A percentile compares a stretch with the other conserved stretches of the same genome.
phyloP scores from a whole-genome alignment of 352 stramenopile genomes.

The Phytophthora megakarya region DNA sequence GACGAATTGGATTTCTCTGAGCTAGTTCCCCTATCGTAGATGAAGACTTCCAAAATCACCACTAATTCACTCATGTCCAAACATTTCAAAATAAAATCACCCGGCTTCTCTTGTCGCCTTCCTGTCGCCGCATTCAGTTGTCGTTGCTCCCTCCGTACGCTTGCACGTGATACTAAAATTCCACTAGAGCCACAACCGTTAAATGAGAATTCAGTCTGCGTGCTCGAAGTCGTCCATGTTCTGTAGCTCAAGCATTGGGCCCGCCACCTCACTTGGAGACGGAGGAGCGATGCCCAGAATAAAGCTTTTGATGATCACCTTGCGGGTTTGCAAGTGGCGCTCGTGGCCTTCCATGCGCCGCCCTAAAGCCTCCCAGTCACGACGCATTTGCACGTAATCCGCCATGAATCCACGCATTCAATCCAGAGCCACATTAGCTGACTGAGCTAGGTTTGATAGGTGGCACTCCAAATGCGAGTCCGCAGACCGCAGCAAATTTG shows the following conservation, averaged over 20 bases:
- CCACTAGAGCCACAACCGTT: too few relatives aligned
- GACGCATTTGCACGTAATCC: neutral
- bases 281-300: neutral
- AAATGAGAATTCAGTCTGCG: too few relatives aligned
- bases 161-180: too few relatives aligned
- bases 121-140: too few relatives aligned
- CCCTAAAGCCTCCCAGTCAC: neutral
- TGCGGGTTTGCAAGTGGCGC: neutral
- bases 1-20: neutral
- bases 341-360: slow-evolving; percentile 8
- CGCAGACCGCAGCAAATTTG: slow-evolving; percentile 10
- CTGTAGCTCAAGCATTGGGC: too few relatives aligned
- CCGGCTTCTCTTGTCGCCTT: too few relatives aligned
- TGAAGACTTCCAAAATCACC: too few relatives aligned
- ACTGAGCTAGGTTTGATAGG: neutral
- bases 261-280: neutral
- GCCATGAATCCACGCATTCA: slow-evolving; percentile 10
- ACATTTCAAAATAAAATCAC: too few relatives aligned
- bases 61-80: too few relatives aligned
- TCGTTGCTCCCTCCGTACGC: too few relatives aligned
- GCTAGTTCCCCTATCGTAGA: too few relatives aligned
- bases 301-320: slow-evolving; percentile 14
- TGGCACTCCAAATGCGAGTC: neutral
- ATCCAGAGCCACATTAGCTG: slow-evolving; percentile 6
- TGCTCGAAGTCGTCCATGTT: too few relatives aligned